These are phyloP conservation scores for Aspergillus tamarii DNA, from an alignment of 2,329 filamentous ascomycete species.

Conservation along the genomic window DNA sequence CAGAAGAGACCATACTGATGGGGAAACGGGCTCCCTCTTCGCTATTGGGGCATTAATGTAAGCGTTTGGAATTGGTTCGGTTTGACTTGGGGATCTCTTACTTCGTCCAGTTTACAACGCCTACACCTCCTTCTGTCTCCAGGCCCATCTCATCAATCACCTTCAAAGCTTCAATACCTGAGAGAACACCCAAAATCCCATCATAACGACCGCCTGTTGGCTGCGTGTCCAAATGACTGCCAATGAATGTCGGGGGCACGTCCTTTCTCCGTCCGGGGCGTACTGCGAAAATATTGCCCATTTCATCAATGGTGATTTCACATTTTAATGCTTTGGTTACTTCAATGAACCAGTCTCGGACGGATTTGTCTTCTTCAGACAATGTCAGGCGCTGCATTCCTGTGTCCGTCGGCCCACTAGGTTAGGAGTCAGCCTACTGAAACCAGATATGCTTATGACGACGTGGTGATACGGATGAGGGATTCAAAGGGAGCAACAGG, in stretches of 20 bases:
- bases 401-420: conserved; percentile 59
- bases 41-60: conserved; percentile 44
- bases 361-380: conserved; percentile 70
- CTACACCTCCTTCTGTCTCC: conserved; percentile 71
- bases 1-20: conserved; percentile 72
- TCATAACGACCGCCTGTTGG: conserved; percentile 51
- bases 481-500: not conserved
- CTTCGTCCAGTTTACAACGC: conserved; percentile 65
- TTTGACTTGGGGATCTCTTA: conserved; percentile 17
- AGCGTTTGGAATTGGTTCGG: not conserved
- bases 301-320: conserved; percentile 68
- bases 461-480: not conserved
- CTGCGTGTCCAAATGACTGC: conserved; percentile 70
- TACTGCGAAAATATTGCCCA: conserved; percentile 81
- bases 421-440: conserved; percentile 1
- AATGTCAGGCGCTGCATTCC: conserved; percentile 78
- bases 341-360: conserved; percentile 74
- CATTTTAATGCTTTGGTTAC: conserved; percentile 68
- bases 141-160: conserved; percentile 68
- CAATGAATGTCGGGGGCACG: conserved; percentile 68
- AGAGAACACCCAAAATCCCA: conserved; percentile 74
- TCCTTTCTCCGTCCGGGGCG: conserved; percentile 62
- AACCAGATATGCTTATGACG: not conserved
- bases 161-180: conserved; percentile 73
- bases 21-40: conserved; percentile 83